A percentile compares a stretch with the other conserved stretches of the same genome.
These are phyloP conservation scores for Boletus barrowsii DNA, from an alignment of 768 basidiomycete genomes.

Conservation along the genomic window DNA sequence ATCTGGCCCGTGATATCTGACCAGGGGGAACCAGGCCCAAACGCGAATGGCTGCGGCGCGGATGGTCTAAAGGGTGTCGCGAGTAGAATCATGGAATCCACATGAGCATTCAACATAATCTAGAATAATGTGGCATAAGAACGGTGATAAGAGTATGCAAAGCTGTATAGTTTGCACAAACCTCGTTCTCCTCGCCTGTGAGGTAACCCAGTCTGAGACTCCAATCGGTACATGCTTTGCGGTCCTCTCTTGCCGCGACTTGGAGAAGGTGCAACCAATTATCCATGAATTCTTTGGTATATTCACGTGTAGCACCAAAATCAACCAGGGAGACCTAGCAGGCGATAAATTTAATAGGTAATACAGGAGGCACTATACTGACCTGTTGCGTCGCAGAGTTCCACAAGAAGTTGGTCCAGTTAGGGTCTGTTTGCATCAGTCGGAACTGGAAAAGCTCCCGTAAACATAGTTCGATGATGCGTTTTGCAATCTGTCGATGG, in stretches of 20 bases:
- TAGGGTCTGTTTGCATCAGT: slow-evolving; percentile 97
- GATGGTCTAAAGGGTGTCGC: slow-evolving; percentile 76
- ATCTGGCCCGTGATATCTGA: slow-evolving; percentile 73
- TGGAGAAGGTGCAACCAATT: slow-evolving; percentile 81
- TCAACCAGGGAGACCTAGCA: slow-evolving; percentile 82
- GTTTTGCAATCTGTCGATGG: slow-evolving; percentile 66
- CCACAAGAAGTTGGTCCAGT: slow-evolving; percentile 98
- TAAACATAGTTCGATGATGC: slow-evolving; percentile 82
- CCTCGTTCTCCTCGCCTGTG: slow-evolving; percentile 83
- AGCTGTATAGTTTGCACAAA: slow-evolving; percentile 24
- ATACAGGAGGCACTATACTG: background rate
- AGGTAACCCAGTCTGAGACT: slow-evolving; percentile 86
- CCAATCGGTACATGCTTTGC: slow-evolving; percentile 62
- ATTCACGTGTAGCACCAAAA: slow-evolving; percentile 92
- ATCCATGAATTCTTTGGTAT: slow-evolving; percentile 83
- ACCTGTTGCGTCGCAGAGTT: slow-evolving; percentile 64
- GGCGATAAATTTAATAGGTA: background rate
- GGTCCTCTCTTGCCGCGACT: slow-evolving; percentile 70
- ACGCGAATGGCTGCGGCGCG: slow-evolving; percentile 73
- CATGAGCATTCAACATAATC: slow-evolving; percentile 86
- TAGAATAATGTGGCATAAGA: background rate
- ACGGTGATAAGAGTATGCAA: background rate
- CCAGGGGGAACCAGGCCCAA: slow-evolving; percentile 66
- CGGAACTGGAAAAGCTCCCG: slow-evolving; percentile 88
- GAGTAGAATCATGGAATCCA: slow-evolving; percentile 78